phyloP scores from a whole-genome alignment of 2,329 filamentous ascomycete species.

The Colletotrichum sojae region DNA sequence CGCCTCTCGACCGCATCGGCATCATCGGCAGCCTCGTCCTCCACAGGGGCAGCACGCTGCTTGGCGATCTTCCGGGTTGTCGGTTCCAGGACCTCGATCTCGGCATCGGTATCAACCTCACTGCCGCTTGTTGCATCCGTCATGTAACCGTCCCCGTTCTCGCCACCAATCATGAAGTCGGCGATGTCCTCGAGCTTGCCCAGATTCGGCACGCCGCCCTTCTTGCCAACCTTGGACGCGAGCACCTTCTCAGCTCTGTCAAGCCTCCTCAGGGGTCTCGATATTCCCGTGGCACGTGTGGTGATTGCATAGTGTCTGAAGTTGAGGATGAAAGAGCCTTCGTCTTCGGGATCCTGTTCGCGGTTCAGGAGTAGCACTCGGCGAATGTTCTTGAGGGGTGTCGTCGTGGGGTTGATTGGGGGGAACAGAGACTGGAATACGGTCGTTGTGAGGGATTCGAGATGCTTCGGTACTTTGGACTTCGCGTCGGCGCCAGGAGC shows the following conservation, averaged over 20 bases:
- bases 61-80: conserved; percentile 70
- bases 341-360: conserved; percentile 71
- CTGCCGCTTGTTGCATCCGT: conserved; percentile 89
- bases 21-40: conserved; percentile 62
- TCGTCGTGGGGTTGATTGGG: conserved; percentile 92
- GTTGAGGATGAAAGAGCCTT: conserved; percentile 84
- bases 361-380: conserved; percentile 92
- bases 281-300: conserved; percentile 87
- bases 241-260: conserved; percentile 88
- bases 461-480: conserved; percentile 88
- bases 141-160: conserved; percentile 84
- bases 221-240: conserved; percentile 71
- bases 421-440: conserved; percentile 98
- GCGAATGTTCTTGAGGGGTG: conserved; percentile 91
- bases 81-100: conserved; percentile 86
- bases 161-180: conserved; percentile 92
- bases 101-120: conserved; percentile 93
- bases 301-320: conserved; percentile 96
- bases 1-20: conserved; percentile 81
- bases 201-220: conserved; percentile 86
- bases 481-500: conserved; percentile 72
- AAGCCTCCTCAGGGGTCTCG: conserved; percentile 85
- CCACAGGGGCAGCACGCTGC: conserved; percentile 63
- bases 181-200: conserved; percentile 93
- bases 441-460: conserved; percentile 92